Evolutionary conservation across 164 flowering plant species (phyloP), one percentile per base, ranked within the genome.

Genomic region (Nymphaea colorata): DNA sequence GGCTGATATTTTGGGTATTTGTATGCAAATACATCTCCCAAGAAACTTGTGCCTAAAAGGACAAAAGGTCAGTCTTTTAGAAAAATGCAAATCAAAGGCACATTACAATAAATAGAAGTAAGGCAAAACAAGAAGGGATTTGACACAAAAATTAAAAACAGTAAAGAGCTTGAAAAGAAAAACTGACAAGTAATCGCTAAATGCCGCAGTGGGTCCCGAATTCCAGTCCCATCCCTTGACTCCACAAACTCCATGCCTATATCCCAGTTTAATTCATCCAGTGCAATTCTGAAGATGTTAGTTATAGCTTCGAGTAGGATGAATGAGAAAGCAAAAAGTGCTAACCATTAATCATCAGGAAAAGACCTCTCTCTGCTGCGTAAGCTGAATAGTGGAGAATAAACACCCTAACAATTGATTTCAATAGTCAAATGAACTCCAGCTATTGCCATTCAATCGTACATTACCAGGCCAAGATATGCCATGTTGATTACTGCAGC

Each of bases 1-100:
- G 82, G 16, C 44, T 47, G 41, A 85, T 76, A 55, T 82, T 79
- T 72, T 85, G 82, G 44, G 77, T 81, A 25, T 47, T 69, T 55
- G 76, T 79, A 68, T 76, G 75, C 17, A 87, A 80, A 70, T 64
- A 41, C 63, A 85, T 67, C 66, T 82, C 86, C 61, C 91, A 85
- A 6, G 82, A 79, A 61, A 86, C 73, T 76, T 60, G 79, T 64
- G 77, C 85, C 93, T 87, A 81, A 65, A 25, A 17, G 72, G 57
- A 12, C 64, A 12, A 2, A 66, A 64, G 36, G 36, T 25, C 36
- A 25, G 36, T 1, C 36, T 25, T 25, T 25, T 25, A 25, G 36
- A 25, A 25, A 25, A 25, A 25, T 25, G 36, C 57, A 8, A 15
- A 8, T 51, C 8, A 51, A 51, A 0, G 57, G 57, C 14, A 10